These are phyloP conservation scores for Monosporozyma aerobia DNA, from an alignment of 805 yeast genomes.

Conservation along the genomic window DNA sequence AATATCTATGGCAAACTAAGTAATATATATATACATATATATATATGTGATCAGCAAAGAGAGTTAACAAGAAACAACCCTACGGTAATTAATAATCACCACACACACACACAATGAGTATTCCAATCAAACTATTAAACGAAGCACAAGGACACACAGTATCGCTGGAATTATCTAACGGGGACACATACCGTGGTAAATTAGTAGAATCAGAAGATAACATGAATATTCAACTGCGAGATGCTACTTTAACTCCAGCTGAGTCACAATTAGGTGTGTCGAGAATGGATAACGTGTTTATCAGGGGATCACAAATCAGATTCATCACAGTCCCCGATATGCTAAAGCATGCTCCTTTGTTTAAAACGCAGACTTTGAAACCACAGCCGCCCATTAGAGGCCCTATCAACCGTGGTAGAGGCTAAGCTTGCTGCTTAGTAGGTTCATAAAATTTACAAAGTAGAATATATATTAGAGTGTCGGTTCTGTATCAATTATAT, in stretches of 20 bases:
- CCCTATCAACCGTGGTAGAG: slow-evolving; percentile 32
- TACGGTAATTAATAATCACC: too few species aligned
- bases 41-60: too few species aligned
- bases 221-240: slow-evolving; percentile 83
- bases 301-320: slow-evolving; percentile 84
- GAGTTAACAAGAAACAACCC: too few species aligned
- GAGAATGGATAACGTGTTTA: slow-evolving; percentile 74
- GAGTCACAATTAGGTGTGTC: slow-evolving; percentile 54
- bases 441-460: not conserved
- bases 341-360: slow-evolving; percentile 81
- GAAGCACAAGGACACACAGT: slow-evolving; percentile 88
- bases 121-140: slow-evolving; percentile 76
- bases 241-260: slow-evolving; percentile 67
- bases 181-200: slow-evolving; percentile 83
- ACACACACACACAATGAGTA: slow-evolving; percentile 11
- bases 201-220: slow-evolving; percentile 82
- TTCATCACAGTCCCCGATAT: slow-evolving; percentile 84
- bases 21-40: too few species aligned
- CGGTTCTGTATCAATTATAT: not conserved
- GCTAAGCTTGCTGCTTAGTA: slow-evolving; percentile 10
- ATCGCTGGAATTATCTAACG: slow-evolving; percentile 73
- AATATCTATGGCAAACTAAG: not conserved
- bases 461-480: not conserved
- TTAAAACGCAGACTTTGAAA: slow-evolving; percentile 40
- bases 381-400: slow-evolving; percentile 69